Conservation (phyloP, 208 protist species). For the Naegleria fowleri region DNA sequence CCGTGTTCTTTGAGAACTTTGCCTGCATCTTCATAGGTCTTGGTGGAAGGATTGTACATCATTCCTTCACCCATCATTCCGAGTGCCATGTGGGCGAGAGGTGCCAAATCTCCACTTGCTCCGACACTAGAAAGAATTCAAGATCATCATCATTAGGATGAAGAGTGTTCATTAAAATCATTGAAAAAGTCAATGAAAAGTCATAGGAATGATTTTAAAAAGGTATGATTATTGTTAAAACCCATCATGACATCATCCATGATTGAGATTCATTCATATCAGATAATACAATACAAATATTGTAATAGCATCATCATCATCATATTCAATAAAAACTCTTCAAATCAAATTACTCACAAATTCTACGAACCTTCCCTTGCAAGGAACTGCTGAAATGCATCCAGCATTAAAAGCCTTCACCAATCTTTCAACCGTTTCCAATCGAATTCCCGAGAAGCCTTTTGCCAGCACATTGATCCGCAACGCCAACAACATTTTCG, state of each 20-base stretch:
- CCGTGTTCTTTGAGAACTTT: constrained; percentile 49
- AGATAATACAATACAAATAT: no score
- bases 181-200: no score
- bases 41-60: constrained; percentile 51
- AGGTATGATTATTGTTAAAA: no score
- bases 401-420: constrained; percentile 53
- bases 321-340: no score
- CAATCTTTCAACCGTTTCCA: constrained; percentile 45
- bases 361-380: constrained; percentile 44
- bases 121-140: constrained; percentile 50
- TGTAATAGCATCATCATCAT: no score
- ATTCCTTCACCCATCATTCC: constrained; percentile 53
- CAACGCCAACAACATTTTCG: constrained; percentile 56
- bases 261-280: no score
- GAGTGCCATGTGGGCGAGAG: constrained; percentile 71
- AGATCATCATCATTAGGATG: constrained; percentile 31
- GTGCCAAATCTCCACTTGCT: constrained; percentile 75
- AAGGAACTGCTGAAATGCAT: constrained; percentile 53
- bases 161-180: no score
- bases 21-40: constrained; percentile 35
- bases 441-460: constrained; percentile 56
- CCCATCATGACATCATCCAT: no score
- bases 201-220: no score
- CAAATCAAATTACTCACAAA: no score
- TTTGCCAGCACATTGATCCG: constrained; percentile 64